phyloP scores from a whole-genome alignment of 2,329 filamentous ascomycete genomes.

The Waltergamsia citrina region DNA sequence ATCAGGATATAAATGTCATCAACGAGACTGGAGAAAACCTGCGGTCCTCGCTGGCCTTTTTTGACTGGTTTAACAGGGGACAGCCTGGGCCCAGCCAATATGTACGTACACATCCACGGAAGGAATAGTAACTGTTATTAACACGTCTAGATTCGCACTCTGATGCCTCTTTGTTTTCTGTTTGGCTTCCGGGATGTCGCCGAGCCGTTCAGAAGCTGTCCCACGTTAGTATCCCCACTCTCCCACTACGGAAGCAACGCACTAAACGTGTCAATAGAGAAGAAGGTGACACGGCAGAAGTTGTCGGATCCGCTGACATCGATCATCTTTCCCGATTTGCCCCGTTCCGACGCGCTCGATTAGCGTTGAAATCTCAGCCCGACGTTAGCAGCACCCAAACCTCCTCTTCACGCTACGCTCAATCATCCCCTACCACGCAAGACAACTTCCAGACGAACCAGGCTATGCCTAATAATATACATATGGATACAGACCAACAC shows the following conservation, averaged over 20 bases:
- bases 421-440: conserved; percentile 4
- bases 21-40: conserved; percentile 11
- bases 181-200: conserved; percentile 12
- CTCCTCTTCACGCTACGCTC: conserved; percentile 6
- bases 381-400: conserved; percentile 5
- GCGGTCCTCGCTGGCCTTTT: conserved; percentile 9
- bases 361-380: conserved; percentile 8
- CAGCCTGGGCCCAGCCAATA: conserved; percentile 9
- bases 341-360: conserved; percentile 10
- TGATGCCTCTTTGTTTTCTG: conserved; percentile 10
- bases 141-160: conserved; percentile 6
- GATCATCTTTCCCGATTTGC: conserved; percentile 10
- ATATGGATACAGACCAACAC: not conserved
- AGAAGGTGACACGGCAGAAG: conserved; percentile 5
- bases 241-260: too few species aligned
- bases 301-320: conserved; percentile 10
- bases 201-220: conserved; percentile 7
- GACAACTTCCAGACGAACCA: not conserved
- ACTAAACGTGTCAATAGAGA: too few species aligned
- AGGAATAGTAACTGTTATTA: not conserved
- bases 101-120: not conserved
- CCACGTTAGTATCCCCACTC: too few species aligned
- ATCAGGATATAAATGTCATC: conserved; percentile 8
- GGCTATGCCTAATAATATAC: not conserved
- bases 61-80: conserved; percentile 8